Conservation (phyloP, 2,329 filamentous ascomycete species). For the Curvularia eragrostidis region DNA sequence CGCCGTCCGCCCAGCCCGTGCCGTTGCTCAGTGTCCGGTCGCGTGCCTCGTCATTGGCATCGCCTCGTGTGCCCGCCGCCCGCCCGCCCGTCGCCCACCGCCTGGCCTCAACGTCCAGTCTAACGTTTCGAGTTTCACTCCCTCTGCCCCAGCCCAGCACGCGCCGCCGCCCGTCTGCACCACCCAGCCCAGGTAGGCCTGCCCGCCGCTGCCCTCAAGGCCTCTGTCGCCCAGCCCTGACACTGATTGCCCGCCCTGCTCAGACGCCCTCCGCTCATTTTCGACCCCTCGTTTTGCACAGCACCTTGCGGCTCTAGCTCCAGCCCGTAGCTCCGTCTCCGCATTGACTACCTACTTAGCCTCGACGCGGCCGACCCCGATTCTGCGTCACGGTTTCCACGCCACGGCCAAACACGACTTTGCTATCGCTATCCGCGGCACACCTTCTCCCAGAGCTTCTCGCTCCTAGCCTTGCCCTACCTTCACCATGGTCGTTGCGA, state of each 20-base stretch:
- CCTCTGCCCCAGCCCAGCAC: conserved; percentile 41
- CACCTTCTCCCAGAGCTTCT: background rate
- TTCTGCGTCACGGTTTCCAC: conserved; percentile 21
- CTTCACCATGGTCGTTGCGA: conserved; percentile 50
- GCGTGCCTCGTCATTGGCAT: conserved; percentile 21
- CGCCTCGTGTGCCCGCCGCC: conserved; percentile 24
- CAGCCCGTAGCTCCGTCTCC: conserved; percentile 29
- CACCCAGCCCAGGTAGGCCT: conserved; percentile 42
- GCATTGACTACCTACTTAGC: conserved; percentile 22
- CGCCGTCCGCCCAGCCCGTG: conserved; percentile 33
- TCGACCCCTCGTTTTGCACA: conserved; percentile 49
- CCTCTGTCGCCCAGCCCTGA: conserved; percentile 25
- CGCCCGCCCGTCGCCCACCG: conserved; percentile 39
- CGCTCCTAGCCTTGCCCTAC: background rate
- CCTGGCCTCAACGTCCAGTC: conserved; percentile 28
- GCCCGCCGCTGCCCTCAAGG: conserved; percentile 28
- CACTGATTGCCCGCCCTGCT: conserved; percentile 36
- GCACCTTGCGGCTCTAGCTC: conserved; percentile 25
- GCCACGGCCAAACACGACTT: conserved; percentile 22
- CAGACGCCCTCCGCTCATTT: conserved; percentile 41
- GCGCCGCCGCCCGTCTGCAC: conserved; percentile 40
- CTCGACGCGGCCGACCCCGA: conserved; percentile 24
- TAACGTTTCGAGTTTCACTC: conserved; percentile 50
- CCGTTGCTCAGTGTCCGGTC: conserved; percentile 31
- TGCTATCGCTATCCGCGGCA: conserved; percentile 13